Evolutionary conservation across 352 stramenopile species (phyloP), one percentile per base, ranked within the genome.

Genomic region (Halophytophthora polymorphica): DNA sequence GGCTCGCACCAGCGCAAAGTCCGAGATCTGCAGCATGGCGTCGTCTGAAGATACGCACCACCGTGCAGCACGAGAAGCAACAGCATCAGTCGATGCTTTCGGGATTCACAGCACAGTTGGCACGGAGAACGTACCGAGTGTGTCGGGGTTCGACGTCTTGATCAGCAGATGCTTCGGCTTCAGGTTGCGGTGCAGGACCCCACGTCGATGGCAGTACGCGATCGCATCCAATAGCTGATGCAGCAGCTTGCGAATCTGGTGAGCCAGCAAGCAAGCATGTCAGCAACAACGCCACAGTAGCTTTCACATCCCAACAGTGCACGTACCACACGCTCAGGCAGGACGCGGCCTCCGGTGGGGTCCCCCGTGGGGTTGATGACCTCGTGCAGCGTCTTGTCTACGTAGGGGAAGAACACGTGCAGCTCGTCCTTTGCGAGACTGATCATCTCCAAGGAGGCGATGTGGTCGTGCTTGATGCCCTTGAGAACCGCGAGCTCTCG

Each of bases 151-250:
- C 4, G 69, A 64, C 1, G 81, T 92, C 38, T 88, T 78, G 49
- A 96, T 88, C 11, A 96, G 69, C 48, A 96, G 50, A 50, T 96
- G 87, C 45, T 96, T 95, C 12, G 88, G 88, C 22, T 96, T 96
- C 14, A 96, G 70, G 59, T 96, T 96, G 31, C 88, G 82, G 35
- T 97, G 88, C 48, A 97, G 69, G 11, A 97, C 83, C 28, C 88
- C 88, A 29, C 81, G 77, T 22, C 83, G 66, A 58, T 96, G 88
- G 64, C 87, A 96, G 49, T 93, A 96, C 15, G 88, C 82, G 36
- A 97, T 87, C 0, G 81, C 88, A 59, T 94, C 76, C 34, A 97
- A 45, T 22, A 97, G 67, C 35, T 97, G 88, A 48, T 95, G 85
- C 22, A 97, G 66, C 35, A 93, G 54, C 13, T 77, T 77, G 21